These are phyloP conservation scores for Plantago coronopus DNA, from an alignment of 305 asterid species.

Conservation along the genomic window DNA sequence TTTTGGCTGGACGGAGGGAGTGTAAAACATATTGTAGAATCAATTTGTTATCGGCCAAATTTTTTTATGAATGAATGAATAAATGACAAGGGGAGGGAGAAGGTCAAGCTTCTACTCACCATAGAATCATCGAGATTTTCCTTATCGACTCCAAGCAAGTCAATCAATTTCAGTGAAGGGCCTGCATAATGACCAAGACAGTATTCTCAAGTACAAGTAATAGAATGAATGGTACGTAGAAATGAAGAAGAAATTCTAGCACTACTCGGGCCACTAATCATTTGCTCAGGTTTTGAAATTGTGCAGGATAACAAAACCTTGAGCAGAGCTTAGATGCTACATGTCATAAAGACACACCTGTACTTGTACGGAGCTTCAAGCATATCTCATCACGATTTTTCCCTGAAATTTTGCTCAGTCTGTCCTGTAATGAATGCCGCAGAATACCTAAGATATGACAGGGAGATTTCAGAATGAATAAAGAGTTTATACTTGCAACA, in stretches of 20 bases:
- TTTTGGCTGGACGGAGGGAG: too few relatives aligned
- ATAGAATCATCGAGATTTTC: slow-evolving; percentile 73
- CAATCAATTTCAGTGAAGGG: slow-evolving; percentile 80
- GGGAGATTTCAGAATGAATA: slow-evolving; percentile 18
- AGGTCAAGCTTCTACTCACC: slow-evolving; percentile 41
- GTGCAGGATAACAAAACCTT: slow-evolving; percentile 18
- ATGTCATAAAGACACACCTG: slow-evolving; percentile 41
- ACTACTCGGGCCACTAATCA: too few relatives aligned
- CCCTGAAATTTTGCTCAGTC: slow-evolving; percentile 69
- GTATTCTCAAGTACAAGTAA: slow-evolving; percentile 15
- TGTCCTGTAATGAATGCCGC: slow-evolving; percentile 73
- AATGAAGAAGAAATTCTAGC: too few relatives aligned
- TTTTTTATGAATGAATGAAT: background rate
- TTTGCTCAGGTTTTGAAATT: background rate
- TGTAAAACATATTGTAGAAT: background rate
- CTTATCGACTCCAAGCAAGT: slow-evolving; percentile 89
- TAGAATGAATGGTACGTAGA: slow-evolving; percentile 3
- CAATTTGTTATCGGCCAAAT: background rate
- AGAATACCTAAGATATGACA: slow-evolving; percentile 57
- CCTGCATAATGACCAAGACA: slow-evolving; percentile 39
- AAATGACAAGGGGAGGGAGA: background rate
- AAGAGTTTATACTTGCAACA: slow-evolving; percentile 17
- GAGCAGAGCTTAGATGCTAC: slow-evolving; percentile 7
- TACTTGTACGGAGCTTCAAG: slow-evolving; percentile 74
- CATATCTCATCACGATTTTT: slow-evolving; percentile 76